Evolutionary conservation across 257 asterid genomes (phyloP).

Genomic region (Schizonepeta tenuifolia): DNA sequence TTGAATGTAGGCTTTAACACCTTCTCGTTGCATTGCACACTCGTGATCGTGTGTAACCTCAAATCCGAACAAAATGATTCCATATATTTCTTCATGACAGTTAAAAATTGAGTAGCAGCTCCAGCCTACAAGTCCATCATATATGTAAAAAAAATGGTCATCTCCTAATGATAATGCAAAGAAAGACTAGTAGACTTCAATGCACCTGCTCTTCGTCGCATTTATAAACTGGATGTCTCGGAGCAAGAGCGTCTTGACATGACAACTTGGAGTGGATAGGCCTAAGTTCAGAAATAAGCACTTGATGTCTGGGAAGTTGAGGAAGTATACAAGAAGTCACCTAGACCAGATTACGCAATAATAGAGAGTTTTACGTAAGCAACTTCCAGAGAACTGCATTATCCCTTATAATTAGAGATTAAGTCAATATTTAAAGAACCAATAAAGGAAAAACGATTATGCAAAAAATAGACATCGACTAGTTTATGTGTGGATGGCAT

Average conservation of each 20-base stretch:
- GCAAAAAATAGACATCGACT: no score
- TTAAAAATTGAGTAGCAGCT: constrained; percentile 71
- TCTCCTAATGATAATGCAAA: not conserved
- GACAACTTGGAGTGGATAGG: constrained; percentile 68
- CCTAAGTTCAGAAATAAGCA: constrained; percentile 68
- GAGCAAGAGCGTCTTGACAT: constrained; percentile 51
- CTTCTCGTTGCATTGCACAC: constrained; percentile 81
- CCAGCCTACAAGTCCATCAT: constrained; percentile 57
- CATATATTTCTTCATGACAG: constrained; percentile 59
- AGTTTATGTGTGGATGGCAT: constrained; percentile 12
- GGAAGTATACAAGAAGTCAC: constrained; percentile 71
- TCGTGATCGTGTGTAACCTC: constrained; percentile 84
- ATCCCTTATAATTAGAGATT: constrained; percentile 5
- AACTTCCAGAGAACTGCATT: constrained; percentile 8
- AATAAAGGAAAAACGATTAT: not conserved
- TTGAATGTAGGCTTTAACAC: constrained; percentile 42
- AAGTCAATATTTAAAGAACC: not conserved
- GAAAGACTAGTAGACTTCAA: constrained; percentile 14
- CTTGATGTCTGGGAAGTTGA: constrained; percentile 65
- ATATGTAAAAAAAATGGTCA: not conserved
- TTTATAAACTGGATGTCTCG: constrained; percentile 71
- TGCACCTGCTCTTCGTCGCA: constrained; percentile 85
- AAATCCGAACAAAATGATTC: constrained; percentile 83
- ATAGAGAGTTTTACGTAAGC: constrained; percentile 19
- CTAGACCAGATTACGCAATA: constrained; percentile 44